phyloP scores from a whole-genome alignment of 768 basidiomycete species.

The Psilocybe cyanescens region DNA sequence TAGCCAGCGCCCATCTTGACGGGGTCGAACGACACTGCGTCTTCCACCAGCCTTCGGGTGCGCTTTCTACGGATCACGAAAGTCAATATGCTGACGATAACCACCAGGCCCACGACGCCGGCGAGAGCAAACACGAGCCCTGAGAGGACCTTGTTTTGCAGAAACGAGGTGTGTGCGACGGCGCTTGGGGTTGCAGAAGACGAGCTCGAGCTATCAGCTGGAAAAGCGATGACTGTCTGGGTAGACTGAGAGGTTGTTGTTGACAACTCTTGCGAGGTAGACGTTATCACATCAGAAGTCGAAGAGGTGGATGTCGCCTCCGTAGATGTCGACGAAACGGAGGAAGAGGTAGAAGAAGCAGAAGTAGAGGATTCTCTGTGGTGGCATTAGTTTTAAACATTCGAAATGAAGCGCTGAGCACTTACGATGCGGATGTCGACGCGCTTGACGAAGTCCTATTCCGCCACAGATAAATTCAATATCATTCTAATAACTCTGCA shows the following conservation, averaged over 20 bases:
- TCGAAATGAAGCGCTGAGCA: neutral
- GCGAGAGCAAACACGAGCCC: slow-evolving; percentile 59
- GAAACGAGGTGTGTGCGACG: slow-evolving; percentile 39
- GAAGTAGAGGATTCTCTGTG: slow-evolving; percentile 11
- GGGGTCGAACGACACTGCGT: slow-evolving; percentile 59
- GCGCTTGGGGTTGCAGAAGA: slow-evolving; percentile 1
- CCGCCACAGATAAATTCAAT: neutral
- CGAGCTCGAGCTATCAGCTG: neutral
- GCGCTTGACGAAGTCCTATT: slow-evolving; percentile 4
- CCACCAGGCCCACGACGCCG: slow-evolving; percentile 49
- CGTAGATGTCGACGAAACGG: neutral
- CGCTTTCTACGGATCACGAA: slow-evolving; percentile 53
- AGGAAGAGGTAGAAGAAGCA: slow-evolving; percentile 4
- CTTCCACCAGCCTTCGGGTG: slow-evolving; percentile 41
- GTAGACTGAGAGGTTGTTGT: slow-evolving; percentile 6
- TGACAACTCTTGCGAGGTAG: neutral
- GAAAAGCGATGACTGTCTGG: slow-evolving; percentile 11
- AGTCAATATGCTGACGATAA: slow-evolving; percentile 48
- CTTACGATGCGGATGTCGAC: slow-evolving; percentile 10
- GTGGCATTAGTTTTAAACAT: neutral
- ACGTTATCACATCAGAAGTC: neutral
- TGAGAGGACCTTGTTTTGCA: slow-evolving; percentile 68
- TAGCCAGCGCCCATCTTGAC: slow-evolving; percentile 27
- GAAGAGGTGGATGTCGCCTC: neutral
- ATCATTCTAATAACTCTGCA: neutral